phyloP scores from a whole-genome alignment of 1,139 yeast genomes.

The Lodderomyces theae region DNA sequence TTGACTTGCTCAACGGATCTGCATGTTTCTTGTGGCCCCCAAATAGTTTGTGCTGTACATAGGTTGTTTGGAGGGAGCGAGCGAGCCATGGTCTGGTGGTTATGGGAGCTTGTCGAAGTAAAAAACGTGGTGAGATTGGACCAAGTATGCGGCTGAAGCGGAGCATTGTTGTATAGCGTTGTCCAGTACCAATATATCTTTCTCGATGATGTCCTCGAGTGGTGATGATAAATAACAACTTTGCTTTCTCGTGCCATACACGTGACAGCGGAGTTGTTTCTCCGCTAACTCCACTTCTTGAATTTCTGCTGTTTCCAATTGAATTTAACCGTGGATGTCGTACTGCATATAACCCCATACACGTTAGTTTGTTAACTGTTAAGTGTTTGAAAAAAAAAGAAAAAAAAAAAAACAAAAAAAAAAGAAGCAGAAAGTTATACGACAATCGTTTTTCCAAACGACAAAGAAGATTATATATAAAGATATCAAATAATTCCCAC shows the following conservation, averaged over 20 bases:
- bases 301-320: too few relatives aligned
- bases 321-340: not conserved
- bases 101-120: not conserved
- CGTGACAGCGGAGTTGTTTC: too few relatives aligned
- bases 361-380: not conserved
- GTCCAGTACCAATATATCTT: not conserved
- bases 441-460: too few relatives aligned
- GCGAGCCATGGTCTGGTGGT: not conserved
- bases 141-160: not conserved
- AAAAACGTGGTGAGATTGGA: not conserved
- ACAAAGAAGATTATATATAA: too few relatives aligned
- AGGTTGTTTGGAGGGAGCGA: slow-evolving; percentile 2
- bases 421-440: not conserved
- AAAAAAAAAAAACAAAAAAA: not conserved
- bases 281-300: too few relatives aligned
- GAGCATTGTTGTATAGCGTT: not conserved
- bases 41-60: slow-evolving; percentile 3
- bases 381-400: too few relatives aligned
- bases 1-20: not conserved
- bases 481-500: not conserved
- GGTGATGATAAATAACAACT: too few relatives aligned
- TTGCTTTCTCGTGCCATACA: too few relatives aligned
- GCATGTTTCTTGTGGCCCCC: not conserved
- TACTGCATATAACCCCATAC: not conserved
- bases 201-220: too few relatives aligned